Evolutionary conservation across 169 alveolate species (phyloP), one percentile per base, ranked within the genome.

Genomic region (Eimeria acervulina): DNA sequence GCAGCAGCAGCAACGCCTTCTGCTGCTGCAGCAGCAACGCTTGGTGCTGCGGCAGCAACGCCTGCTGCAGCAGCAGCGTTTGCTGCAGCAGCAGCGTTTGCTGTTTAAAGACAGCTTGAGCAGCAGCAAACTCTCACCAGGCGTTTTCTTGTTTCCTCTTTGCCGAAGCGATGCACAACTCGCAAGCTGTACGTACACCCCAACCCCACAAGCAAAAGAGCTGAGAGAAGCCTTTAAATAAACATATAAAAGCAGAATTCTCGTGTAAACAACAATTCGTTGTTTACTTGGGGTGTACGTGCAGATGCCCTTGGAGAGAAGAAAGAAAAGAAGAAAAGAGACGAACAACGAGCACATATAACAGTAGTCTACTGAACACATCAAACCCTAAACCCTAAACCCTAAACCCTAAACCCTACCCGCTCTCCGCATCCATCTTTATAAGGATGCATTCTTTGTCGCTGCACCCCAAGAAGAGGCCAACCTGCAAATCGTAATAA

Each of bases 381-480:
- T 68, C 42, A n/a, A 68, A 26, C 36, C n/a, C 1, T 47, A 47
- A 47, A 47, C 55, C 55, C 55, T 47, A 47, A 47, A 47, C 55
- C 55, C 55, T 47, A 47, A 47, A 47, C 40, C 59, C 33, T 17
- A 0, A 4, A 17, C 1, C 89, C 7, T 33, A 78, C 89, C 89
- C 89, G 28, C 33, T 6, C 31, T 19, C 26, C 8, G 55, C 63
- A 23, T 78, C 89, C 89, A 42, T 31, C 89, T 42, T 78, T 6
- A 78, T 78, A 17, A 78, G 55, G 19, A 78, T 31, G 33, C 89
- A 78, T 42, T 78, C 89, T 40, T 40, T 78, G 89, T 78, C 89
- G 63, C 66, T 40, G 89, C 89, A 78, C 38, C 89, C 89, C 38
- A 51, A 78, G 63, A 78, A 78, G 38, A 78, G 89, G 7, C 61